phyloP scores from a whole-genome alignment of 1,139 yeast genomes.

The Scheffersomyces insectosa region DNA sequence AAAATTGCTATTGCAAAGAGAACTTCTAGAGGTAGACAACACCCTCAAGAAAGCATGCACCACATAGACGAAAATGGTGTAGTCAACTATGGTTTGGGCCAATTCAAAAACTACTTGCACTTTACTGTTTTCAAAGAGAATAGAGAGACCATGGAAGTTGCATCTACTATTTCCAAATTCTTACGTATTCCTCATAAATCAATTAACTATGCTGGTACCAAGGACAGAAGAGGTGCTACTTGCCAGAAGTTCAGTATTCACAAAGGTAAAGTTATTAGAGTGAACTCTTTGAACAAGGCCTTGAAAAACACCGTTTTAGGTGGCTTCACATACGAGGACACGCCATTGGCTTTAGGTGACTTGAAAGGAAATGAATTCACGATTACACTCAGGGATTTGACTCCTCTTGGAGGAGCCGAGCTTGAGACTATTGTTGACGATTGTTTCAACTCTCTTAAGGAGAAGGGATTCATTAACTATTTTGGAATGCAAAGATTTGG shows the following conservation, averaged over 20 bases:
- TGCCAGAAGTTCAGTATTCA: conserved; percentile 79
- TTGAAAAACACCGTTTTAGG: conserved; percentile 77
- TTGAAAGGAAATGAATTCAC: conserved; percentile 84
- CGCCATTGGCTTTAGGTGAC: conserved; percentile 73
- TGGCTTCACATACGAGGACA: conserved; percentile 67
- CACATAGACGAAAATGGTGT: conserved; percentile 52
- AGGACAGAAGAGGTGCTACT: conserved; percentile 94
- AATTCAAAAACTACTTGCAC: conserved; percentile 66
- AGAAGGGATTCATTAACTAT: conserved; percentile 84
- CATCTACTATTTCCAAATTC: conserved; percentile 68
- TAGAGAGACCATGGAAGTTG: conserved; percentile 96
- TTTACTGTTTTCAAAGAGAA: conserved; percentile 89
- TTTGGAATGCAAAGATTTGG: conserved; percentile 98
- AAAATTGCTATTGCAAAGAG: conserved; percentile 51
- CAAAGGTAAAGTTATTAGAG: conserved; percentile 73
- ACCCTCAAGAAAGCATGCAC: conserved; percentile 46
- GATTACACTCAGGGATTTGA: conserved; percentile 77
- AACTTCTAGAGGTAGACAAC: conserved; percentile 26
- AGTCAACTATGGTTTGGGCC: conserved; percentile 63
- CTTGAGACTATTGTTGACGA: conserved; percentile 45
- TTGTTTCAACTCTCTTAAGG: conserved; percentile 59
- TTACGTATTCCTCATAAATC: conserved; percentile 69
- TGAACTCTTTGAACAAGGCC: conserved; percentile 72
- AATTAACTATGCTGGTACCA: conserved; percentile 89
- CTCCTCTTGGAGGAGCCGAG: conserved; percentile 29